Base-by-base conservation (phyloP, 345 rosid species). In the Stellera chamaejasme region DNA sequence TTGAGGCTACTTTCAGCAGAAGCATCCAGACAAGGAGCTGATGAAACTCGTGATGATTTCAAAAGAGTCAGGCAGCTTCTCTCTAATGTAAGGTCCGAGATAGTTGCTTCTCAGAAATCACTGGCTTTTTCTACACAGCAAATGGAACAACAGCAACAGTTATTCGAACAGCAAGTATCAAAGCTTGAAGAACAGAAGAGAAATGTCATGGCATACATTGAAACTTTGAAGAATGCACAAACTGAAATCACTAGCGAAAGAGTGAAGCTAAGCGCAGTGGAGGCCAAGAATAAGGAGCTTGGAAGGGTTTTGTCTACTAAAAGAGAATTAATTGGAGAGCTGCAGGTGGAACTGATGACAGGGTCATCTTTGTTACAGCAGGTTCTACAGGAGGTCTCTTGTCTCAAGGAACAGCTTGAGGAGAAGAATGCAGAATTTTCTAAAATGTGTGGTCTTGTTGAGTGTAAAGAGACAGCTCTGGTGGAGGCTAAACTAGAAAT, bases 401-500 rank as follows among this genome's bases (percentile, higher is more conserved):
- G 64, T 13, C 70, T 92, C 47, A 77, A 69, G 50, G 58, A 69
- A 59, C 73, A 84, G 75, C 79, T 86, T n/a, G 65, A 66, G 68
- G 57, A 45, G 63, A 88, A 66, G 66, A 74, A 71, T 58, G 47
- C 69, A 2, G 84, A 75, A 52, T 86, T 85, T 65, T 71, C 36
- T 71, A 75, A 80, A 36, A 70, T 83, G 64, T 81, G 62, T 61
- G 48, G 66, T 54, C 71, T 79, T 72, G 88, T 92, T 54, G 72
- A 63, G 47, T 70, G 32, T 58, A 83, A 83, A 68, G 95, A 85
- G 69, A 66, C 77, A 13, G 83, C 82, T 43, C 61, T 88, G 70
- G 96, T 77, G 68, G 88, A 88, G 62, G 98, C 87, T 53, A 88
- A 72, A 72, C 76, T 92, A 50, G 95, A 92, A 69, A 84, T 92